phyloP scores from a whole-genome alignment of 2,329 filamentous ascomycete genomes.

The Fusarium sp. region DNA sequence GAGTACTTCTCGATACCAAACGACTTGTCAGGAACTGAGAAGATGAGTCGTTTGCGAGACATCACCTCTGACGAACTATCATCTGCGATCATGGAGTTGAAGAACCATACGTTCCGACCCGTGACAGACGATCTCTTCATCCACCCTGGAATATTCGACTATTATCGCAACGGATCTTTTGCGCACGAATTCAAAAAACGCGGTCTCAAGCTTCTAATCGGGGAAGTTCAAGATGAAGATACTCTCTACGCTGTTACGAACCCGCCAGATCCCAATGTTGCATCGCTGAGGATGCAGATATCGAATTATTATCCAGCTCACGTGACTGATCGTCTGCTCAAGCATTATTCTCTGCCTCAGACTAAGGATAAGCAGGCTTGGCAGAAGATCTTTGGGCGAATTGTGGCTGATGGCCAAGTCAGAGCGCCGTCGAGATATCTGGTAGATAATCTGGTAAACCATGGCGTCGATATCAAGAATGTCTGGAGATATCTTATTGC shows the following conservation, averaged over 20 bases:
- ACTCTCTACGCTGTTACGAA: slow-evolving; percentile 20
- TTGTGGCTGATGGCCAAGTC: slow-evolving; percentile 13
- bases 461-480: neutral
- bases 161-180: slow-evolving; percentile 8
- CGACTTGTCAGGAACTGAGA: neutral
- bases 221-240: slow-evolving; percentile 9
- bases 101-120: slow-evolving; percentile 7
- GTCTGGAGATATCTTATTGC: slow-evolving; percentile 23
- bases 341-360: neutral
- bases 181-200: slow-evolving; percentile 3
- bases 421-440: slow-evolving; percentile 17
- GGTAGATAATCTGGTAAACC: slow-evolving; percentile 7
- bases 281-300: neutral
- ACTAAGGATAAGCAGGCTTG: slow-evolving; percentile 1
- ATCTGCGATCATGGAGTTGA: neutral
- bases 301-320: slow-evolving; percentile 6
- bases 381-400: slow-evolving; percentile 11
- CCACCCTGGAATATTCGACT: slow-evolving; percentile 12
- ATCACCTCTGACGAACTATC: slow-evolving; percentile 11
- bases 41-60: neutral
- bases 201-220: neutral
- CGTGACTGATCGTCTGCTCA: slow-evolving; percentile 10
- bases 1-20: neutral
- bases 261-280: neutral
- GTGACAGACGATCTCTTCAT: slow-evolving; percentile 1